Evolutionary conservation across 306 rosid genomes (phyloP).

Genomic region (Vachellia collinsii): DNA sequence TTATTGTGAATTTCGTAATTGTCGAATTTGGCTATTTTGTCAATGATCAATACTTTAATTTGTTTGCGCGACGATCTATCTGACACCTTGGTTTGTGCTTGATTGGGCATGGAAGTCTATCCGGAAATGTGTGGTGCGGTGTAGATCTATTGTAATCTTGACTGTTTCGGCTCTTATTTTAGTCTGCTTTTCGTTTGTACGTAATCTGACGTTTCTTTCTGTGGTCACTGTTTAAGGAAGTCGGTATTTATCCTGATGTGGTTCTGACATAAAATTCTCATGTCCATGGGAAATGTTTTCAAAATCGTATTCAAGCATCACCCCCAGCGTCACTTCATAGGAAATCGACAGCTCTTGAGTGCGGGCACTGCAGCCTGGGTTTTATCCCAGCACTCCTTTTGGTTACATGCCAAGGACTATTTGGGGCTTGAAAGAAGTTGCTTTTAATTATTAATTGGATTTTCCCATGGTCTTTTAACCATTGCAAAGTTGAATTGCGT

Average conservation of each 20-base stretch:
- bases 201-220: background rate
- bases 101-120: background rate
- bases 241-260: background rate
- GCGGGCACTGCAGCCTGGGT: background rate
- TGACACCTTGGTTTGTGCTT: constrained; percentile 27
- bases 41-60: constrained; percentile 34
- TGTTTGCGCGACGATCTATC: constrained; percentile 46
- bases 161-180: background rate
- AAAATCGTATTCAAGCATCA: background rate
- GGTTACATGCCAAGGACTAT: constrained; percentile 12
- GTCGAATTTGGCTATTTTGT: constrained; percentile 21
- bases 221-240: background rate
- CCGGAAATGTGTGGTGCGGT: constrained; percentile 29
- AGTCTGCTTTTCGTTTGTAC: background rate
- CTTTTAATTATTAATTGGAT: background rate
- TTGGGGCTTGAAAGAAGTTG: background rate
- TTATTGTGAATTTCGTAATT: background rate
- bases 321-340: background rate
- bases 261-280: background rate
- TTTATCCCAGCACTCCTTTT: background rate
- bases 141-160: constrained; percentile 49
- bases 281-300: background rate
- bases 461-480: background rate
- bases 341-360: background rate
- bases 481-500: background rate